Base-by-base conservation (phyloP, 371 early-diverging fungal genomes). In the Syncephalastrum sp. region DNA sequence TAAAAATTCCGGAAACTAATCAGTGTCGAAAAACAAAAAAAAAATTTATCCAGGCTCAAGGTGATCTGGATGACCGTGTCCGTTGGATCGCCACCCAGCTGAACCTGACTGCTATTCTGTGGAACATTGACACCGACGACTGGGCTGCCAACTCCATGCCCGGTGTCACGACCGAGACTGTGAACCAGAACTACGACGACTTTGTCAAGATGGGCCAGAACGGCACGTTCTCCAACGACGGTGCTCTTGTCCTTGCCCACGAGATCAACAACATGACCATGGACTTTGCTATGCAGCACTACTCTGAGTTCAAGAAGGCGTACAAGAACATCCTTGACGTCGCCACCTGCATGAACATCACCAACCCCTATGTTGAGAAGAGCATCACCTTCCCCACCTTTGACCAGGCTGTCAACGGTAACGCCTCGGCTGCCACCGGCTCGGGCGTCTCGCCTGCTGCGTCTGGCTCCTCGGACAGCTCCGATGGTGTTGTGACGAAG, bases 21-120 rank as follows among this genome's bases (percentile, higher is more conserved):
- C 10, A 33, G 38, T 33, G 10, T 33, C 38, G 10, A 43, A 16
- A 52, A 52, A 52, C 1, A 0, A 43, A 16, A 52, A 52, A 52
- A 19, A n/a, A 48, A 45, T 46, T 29, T 33, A 47, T n/a, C 46
- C 62, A 64, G 65, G 70, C 74, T 47, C 68, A 68, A 54, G 78
- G 74, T 68, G 80, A 79, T 72, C 51, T 79, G n/a, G 80, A 79
- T 68, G 74, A 79, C 52, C 74, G 80, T 63, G 80, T 75, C 51
- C 80, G 80, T 47, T 72, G 72, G 74, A 72, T 79, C 54, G 80
- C 76, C 55, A 62, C 73, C 46, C 76, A 75, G 51, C 59, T 79
- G 41, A 69, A 67, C 57, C 58, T 79, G 59, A 73, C 73, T 42
- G 74, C 79, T 57, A 67, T 79, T 43, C 63, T 79, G 55, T 81